Base-by-base conservation (phyloP, 2,329 filamentous ascomycete genomes). In the Ambrosiella cleistominuta region DNA sequence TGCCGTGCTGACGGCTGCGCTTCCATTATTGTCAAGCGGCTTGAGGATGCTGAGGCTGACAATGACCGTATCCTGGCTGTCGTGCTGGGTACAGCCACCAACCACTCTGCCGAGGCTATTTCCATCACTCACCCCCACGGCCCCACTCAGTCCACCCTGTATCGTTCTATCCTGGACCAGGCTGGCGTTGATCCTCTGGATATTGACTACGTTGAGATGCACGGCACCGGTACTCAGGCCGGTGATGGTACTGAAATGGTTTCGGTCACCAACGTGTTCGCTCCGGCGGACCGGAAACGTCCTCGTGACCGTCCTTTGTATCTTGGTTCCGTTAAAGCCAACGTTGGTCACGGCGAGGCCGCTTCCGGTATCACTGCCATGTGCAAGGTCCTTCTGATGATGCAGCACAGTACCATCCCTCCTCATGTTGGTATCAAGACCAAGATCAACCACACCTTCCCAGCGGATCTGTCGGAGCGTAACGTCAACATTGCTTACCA, bases 101-200 rank as follows among this genome's bases (percentile, higher is more conserved):
- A 93, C 68, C 87, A 93, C 69, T 90, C 85, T 0, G 85, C 85
- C 0, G 82, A 89, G 64, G 82, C 87, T 50, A 81, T 88, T 17
- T 90, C 86, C 1, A 93, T 94, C 65, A 93, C 87, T 0, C 85
- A 88, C 60, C 88, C 88, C 1, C 86, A 93, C 67, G 85, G 81
- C 3, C 83, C 80, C 12, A 84, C 85, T 0, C 88, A 94, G 68
- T 80, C 85, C 11, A 74, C 78, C 53, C 71, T 93, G 9, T 91
- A 85, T 64, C 78, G 79, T 58, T 75, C 79, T 44, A 81, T 93
- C 36, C 74, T 93, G 1, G 78, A 83, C 53, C 79, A 86, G 49
- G 83, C 86, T 47, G 83, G 84, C 60, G 77, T 93, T 19, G 82
- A 90, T 65, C 84, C 87, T 1, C 76, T 81, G 55, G 85, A 90